A percentile compares a stretch with the other conserved stretches of the same genome.
Evolutionary conservation across 768 basidiomycete species (phyloP).

Genomic region (Cyclocybe cylindracea): DNA sequence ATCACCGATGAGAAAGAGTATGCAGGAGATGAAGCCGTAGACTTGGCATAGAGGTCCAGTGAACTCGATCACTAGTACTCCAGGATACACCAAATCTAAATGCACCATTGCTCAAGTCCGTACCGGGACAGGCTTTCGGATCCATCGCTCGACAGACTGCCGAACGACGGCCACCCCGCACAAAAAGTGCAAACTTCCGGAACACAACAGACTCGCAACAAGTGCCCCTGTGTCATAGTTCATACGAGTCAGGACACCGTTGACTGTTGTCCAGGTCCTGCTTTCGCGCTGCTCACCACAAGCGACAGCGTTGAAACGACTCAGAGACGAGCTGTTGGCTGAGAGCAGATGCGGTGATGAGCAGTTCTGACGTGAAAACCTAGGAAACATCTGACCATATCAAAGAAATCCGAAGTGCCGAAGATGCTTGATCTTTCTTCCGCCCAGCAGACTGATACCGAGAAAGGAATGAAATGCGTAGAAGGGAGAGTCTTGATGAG

Average conservation of each 20-base stretch:
- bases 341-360: neutral
- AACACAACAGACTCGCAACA: no score
- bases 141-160: constrained; percentile 35
- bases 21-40: constrained; percentile 43
- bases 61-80: constrained; percentile 49
- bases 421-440: constrained; percentile 39
- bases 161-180: no score
- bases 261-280: constrained; percentile 63
- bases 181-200: no score
- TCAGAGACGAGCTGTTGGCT: constrained; percentile 55
- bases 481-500: constrained; percentile 54
- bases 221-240: constrained; percentile 60
- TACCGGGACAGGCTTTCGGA: no score
- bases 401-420: constrained; percentile 51
- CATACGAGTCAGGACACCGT: constrained; percentile 37
- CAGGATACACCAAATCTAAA: no score
- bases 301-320: constrained; percentile 41
- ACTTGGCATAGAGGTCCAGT: constrained; percentile 57
- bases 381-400: constrained; percentile 48
- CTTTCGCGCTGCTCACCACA: constrained; percentile 46
- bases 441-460: constrained; percentile 61
- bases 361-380: neutral
- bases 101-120: no score
- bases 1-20: constrained; percentile 30
- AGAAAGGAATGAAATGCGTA: constrained; percentile 62